Base-by-base conservation (phyloP, 192 early-diverging fungal genomes). In the Podila minutissima region DNA sequence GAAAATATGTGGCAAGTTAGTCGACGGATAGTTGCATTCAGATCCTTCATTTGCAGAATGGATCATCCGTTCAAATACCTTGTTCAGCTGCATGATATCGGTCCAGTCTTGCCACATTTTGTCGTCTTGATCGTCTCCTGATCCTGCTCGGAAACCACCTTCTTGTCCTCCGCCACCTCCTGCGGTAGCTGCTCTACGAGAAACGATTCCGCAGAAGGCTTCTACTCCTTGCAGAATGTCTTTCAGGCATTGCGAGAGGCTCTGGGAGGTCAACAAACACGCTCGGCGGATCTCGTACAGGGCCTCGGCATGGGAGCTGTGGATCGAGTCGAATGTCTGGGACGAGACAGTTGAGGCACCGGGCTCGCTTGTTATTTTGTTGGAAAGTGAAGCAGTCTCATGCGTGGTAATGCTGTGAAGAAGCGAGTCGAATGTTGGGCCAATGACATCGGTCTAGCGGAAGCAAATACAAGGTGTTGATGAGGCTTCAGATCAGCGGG, bases 391-490 rank as follows among this genome's bases (percentile, higher is more conserved):
- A 15, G 31, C n/a, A n/a, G 69, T 22, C 41, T 72, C 60, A 46
- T 72, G 64, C 17, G 64, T 61, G 6, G 35, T 41, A 17, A 85
- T 85, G 20, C 48, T 72, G 24, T 67, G 51, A 49, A 85, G 58
- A 20, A 85, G 69, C 33, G 55, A 55, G 31, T 81, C 62, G 41
- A 76, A 85, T 32, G 78, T 82, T 4, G 78, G 72, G 11, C 74
- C 71, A n/a, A 85, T 85, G 13, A 85, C 81, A 60, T 85, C 84
- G 71, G 76, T 82, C 84, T 85, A 20, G n/a, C 8, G 41, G 13
- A 22, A 66, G 31, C 51, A 41, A 65, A 24, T 0, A 57, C 12
- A 65, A 61, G 53, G 53, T 22, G 0, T 33, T 29, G 33, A 63
- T 38, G 37, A 32, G 31, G 24, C 31, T 37, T 62, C 37, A 38